Conservation (phyloP, 2,329 filamentous ascomycete species). For the Pseudopyrenochaeta lycopersici region DNA sequence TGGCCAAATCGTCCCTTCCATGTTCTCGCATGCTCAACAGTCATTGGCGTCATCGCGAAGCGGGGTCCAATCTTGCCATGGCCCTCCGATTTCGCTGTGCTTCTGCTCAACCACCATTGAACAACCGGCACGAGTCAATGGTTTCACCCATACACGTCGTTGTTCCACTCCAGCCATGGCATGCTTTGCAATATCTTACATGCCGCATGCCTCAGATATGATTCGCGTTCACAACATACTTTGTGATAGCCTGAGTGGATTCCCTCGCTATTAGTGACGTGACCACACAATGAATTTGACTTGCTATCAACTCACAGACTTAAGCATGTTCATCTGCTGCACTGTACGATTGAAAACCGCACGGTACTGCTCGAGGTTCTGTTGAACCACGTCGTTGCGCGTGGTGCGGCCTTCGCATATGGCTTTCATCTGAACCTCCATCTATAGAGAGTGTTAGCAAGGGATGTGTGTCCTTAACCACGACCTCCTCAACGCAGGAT, state of each 20-base stretch:
- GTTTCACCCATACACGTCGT: constrained; percentile 19
- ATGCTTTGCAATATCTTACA: constrained; percentile 13
- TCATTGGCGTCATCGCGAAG: constrained; percentile 45
- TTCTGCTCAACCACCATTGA: constrained; percentile 10
- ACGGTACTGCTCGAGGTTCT: constrained; percentile 87
- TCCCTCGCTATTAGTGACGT: constrained; percentile 19
- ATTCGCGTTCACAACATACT: constrained; percentile 51
- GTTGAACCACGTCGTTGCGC: constrained; percentile 76
- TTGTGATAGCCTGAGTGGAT: constrained; percentile 48
- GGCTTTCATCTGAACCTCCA: constrained; percentile 96
- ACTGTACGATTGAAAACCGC: constrained; percentile 85
- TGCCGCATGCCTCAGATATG: constrained; percentile 43
- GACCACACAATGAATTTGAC: constrained; percentile 21
- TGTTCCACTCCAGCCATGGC: constrained; percentile 7
- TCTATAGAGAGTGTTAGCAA: constrained; percentile 55
- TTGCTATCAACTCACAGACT: constrained; percentile 54
- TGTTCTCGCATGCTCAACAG: constrained; percentile 30
- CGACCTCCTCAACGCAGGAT: constrained; percentile 4
- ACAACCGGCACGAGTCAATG: constrained; percentile 10
- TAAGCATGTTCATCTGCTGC: constrained; percentile 73
- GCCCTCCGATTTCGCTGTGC: constrained; percentile 40
- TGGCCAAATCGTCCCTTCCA: constrained; percentile 31
- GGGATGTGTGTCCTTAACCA: constrained; percentile 2
- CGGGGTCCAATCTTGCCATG: constrained; percentile 29
- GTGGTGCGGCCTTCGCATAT: constrained; percentile 89